phyloP scores from a whole-genome alignment of 2,329 filamentous ascomycete genomes.

The Fonsecaea monophora region DNA sequence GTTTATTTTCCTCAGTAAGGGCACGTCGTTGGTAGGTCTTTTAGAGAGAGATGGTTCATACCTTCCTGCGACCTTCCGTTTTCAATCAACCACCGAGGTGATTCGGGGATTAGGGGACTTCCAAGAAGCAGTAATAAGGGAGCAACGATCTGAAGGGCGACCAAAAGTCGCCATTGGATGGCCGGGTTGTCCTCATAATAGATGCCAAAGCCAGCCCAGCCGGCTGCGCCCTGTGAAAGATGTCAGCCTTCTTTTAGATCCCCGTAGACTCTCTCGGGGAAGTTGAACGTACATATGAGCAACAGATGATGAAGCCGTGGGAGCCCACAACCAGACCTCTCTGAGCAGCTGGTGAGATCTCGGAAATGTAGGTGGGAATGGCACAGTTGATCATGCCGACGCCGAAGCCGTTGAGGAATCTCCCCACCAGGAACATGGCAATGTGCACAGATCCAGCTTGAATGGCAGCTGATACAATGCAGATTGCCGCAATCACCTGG shows the following conservation, averaged over 20 bases:
- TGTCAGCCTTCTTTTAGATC: not conserved
- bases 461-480: conserved; percentile 14
- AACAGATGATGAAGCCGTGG: conserved; percentile 3
- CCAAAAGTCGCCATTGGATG: conserved; percentile 21
- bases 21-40: not conserved
- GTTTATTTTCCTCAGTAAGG: not conserved
- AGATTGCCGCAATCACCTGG: conserved; percentile 5
- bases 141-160: not conserved
- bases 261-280: not conserved
- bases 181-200: conserved; percentile 17
- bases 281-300: not conserved
- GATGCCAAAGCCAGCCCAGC: conserved; percentile 15
- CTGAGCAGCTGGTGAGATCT: conserved; percentile 13
- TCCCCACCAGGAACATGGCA: conserved; percentile 25
- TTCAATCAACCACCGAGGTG: not conserved
- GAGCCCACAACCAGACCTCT: conserved; percentile 46
- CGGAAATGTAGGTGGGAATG: conserved; percentile 18
- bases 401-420: conserved; percentile 26
- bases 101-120: not conserved
- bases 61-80: not conserved
- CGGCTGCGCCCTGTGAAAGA: conserved; percentile 3
- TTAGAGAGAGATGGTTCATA: not conserved
- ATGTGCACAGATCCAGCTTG: conserved; percentile 25
- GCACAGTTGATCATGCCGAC: conserved; percentile 9
- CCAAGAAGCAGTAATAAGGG: not conserved